Evolutionary conservation across 495 filamentous ascomycete genomes (phyloP), one percentile per base, ranked within the genome.

Genomic region (Aeminium ludgeri): DNA sequence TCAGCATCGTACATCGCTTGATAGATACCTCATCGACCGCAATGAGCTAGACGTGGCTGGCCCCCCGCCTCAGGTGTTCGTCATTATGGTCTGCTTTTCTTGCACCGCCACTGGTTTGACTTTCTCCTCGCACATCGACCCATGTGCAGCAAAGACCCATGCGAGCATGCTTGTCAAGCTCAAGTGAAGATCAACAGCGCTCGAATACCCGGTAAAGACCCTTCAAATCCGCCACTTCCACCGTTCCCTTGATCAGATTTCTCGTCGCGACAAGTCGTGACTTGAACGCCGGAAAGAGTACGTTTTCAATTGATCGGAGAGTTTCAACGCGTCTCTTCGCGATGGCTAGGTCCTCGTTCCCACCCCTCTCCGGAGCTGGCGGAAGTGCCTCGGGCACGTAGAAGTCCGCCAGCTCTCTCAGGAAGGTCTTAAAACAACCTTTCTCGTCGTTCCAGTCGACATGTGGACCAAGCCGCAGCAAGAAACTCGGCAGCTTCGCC

Each of bases 131-230:
- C n/a, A n/a, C n/a, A n/a, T n/a, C n/a, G n/a, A n/a, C n/a, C n/a
- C n/a, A n/a, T n/a, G n/a, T n/a, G n/a, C n/a, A n/a, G n/a, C n/a
- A n/a, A n/a, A n/a, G n/a, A n/a, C n/a, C n/a, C n/a, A n/a, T n/a
- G n/a, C n/a, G n/a, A n/a, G n/a, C n/a, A n/a, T n/a, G n/a, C n/a
- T n/a, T n/a, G n/a, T n/a, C n/a, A n/a, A n/a, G n/a, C n/a, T n/a
- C n/a, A n/a, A n/a, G n/a, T n/a, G n/a, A n/a, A n/a, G n/a, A n/a
- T 74, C 59, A 95, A 60, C 86, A 96, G 36, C 91, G 69, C 62
- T 99, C 91, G 65, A 99, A 99, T n/a, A 95, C 86, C 31, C 82
- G 66, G 59, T 99, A 99, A 37, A 99, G 56, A 3, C 91, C 86
- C 58, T 94, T 96, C 42, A 96, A 61, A 65, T 94, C 81, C 0